These are phyloP conservation scores for Xylariaceae sp. DNA, from an alignment of 2,329 filamentous ascomycete species.

Conservation along the genomic window DNA sequence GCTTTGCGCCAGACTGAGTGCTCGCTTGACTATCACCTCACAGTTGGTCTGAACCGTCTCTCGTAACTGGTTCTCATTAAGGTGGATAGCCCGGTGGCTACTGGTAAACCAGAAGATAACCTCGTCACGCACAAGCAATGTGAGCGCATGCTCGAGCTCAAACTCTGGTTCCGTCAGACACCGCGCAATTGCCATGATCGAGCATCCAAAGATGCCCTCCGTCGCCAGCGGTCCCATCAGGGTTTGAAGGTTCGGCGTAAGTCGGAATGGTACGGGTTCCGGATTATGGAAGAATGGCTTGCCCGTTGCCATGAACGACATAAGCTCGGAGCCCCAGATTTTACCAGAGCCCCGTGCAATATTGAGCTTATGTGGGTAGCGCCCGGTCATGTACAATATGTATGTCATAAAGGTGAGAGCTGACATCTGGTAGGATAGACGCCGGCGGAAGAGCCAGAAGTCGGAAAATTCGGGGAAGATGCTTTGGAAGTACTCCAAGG, in stretches of 20 bases:
- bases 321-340: conserved; percentile 93
- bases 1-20: conserved; percentile 74
- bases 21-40: conserved; percentile 87
- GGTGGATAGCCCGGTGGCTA: conserved; percentile 57
- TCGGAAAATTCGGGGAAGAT: conserved; percentile 86
- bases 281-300: conserved; percentile 93
- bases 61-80: conserved; percentile 66
- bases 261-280: conserved; percentile 92
- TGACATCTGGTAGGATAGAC: conserved; percentile 94
- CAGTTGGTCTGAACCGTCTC: conserved; percentile 82
- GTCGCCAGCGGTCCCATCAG: conserved; percentile 94
- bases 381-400: conserved; percentile 93
- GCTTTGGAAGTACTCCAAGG: conserved; percentile 83
- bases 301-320: conserved; percentile 78
- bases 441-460: conserved; percentile 97
- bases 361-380: conserved; percentile 92
- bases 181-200: conserved; percentile 92
- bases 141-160: conserved; percentile 92
- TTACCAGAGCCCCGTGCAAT: conserved; percentile 85
- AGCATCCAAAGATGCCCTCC: conserved; percentile 92
- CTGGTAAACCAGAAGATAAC: conserved; percentile 96
- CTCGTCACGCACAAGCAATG: conserved; percentile 93
- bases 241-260: conserved; percentile 93
- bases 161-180: conserved; percentile 85
- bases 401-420: conserved; percentile 98